Conservation (phyloP, 495 filamentous ascomycete species). For the Penicillium roqueforti region DNA sequence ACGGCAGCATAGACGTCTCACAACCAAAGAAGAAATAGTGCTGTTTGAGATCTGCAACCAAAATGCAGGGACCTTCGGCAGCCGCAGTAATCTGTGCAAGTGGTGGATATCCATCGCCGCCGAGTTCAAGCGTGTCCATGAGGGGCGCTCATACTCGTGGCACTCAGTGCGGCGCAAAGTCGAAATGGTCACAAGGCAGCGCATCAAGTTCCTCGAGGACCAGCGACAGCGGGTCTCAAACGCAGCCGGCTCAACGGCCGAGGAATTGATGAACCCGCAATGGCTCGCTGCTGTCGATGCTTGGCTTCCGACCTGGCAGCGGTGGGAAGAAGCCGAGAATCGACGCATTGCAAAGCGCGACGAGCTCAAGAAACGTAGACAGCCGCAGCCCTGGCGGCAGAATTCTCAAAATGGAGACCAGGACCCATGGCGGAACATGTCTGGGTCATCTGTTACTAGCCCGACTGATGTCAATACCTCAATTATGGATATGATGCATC, state of each 20-base stretch:
- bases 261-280: conserved; percentile 38
- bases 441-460: not conserved
- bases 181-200: conserved; percentile 42
- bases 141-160: conserved; percentile 43
- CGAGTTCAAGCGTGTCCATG: conserved; percentile 38
- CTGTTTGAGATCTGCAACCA: conserved; percentile 45
- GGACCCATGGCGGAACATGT: not conserved
- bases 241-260: not conserved
- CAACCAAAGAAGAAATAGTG: conserved; percentile 41
- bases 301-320: conserved; percentile 45
- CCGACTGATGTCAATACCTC: not conserved
- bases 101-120: conserved; percentile 44
- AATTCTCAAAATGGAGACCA: not conserved
- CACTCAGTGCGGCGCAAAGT: conserved; percentile 47
- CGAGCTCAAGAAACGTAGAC: conserved; percentile 37
- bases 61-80: conserved; percentile 37
- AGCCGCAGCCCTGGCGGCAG: conserved; percentile 20
- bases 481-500: conserved; percentile 1
- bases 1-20: conserved; percentile 41
- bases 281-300: conserved; percentile 40
- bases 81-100: conserved; percentile 45
- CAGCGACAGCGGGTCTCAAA: conserved; percentile 18
- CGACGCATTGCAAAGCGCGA: conserved; percentile 41
- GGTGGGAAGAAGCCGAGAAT: conserved; percentile 39
- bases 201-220: conserved; percentile 41